These are phyloP conservation scores for Thelonectria rubi DNA, from an alignment of 2,329 filamentous ascomycete species.

Conservation along the genomic window DNA sequence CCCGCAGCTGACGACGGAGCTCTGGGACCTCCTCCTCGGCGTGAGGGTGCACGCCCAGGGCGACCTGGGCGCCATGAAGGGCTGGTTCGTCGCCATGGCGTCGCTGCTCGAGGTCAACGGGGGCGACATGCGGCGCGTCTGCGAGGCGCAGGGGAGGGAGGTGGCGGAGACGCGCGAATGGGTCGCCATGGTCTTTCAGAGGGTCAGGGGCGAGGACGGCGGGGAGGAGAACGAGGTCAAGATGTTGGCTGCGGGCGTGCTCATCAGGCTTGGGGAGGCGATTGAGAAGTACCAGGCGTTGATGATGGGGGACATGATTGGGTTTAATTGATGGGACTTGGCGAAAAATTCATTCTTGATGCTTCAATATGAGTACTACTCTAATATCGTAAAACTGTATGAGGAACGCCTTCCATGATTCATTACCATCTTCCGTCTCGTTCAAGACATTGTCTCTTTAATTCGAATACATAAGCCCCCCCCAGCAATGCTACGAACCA, in stretches of 20 bases:
- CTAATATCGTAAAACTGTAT: slow-evolving; percentile 16
- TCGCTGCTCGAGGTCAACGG: slow-evolving; percentile 85
- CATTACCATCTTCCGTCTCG: slow-evolving; percentile 8
- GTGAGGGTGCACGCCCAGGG: slow-evolving; percentile 68
- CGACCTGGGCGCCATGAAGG: slow-evolving; percentile 74
- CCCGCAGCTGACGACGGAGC: slow-evolving; percentile 82
- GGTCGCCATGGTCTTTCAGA: slow-evolving; percentile 80
- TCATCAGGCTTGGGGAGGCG: slow-evolving; percentile 82
- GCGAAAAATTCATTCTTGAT: slow-evolving; percentile 1
- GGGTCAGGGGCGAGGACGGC: slow-evolving; percentile 58
- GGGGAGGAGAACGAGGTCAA: slow-evolving; percentile 81
- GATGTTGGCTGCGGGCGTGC: slow-evolving; percentile 78
- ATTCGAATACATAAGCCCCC: neutral
- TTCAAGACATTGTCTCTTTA: slow-evolving; percentile 6
- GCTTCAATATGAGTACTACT: slow-evolving; percentile 10
- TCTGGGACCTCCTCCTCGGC: slow-evolving; percentile 82
- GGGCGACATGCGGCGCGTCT: slow-evolving; percentile 74
- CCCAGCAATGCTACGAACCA: slow-evolving; percentile 2
- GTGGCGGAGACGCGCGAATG: slow-evolving; percentile 89
- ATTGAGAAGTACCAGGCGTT: slow-evolving; percentile 82
- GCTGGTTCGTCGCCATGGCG: slow-evolving; percentile 80
- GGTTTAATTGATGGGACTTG: slow-evolving; percentile 39
- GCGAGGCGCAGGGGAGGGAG: slow-evolving; percentile 76
- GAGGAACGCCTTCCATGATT: slow-evolving; percentile 14
- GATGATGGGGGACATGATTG: slow-evolving; percentile 75